These are phyloP conservation scores for Backusella australiensis DNA, from an alignment of 192 early-diverging fungal genomes.

Conservation along the genomic window DNA sequence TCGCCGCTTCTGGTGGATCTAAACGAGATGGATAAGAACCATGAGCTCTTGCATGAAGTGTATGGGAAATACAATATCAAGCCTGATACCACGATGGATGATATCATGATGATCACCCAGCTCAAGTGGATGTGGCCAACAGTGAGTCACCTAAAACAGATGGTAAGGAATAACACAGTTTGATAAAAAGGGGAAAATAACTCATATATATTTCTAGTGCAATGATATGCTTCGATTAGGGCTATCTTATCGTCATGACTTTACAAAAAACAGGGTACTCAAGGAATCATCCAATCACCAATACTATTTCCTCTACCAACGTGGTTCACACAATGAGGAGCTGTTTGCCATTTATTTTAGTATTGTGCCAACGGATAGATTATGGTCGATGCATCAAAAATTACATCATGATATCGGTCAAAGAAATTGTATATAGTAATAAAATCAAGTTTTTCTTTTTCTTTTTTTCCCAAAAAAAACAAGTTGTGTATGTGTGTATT, in stretches of 20 bases:
- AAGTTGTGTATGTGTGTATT: background rate
- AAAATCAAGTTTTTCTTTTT: background rate
- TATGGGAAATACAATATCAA: slow-evolving; percentile 7
- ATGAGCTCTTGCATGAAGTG: slow-evolving; percentile 15
- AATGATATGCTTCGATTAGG: background rate
- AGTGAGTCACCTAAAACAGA: background rate
- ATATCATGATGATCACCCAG: background rate
- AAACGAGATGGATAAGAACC: slow-evolving; percentile 19
- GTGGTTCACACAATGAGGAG: background rate
- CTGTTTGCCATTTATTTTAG: slow-evolving; percentile 22
- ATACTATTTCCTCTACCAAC: slow-evolving; percentile 15
- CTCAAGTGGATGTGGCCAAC: slow-evolving; percentile 13
- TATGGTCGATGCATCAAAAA: slow-evolving; percentile 29
- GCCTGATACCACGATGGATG: background rate
- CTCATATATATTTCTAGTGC: background rate
- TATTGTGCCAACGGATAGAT: background rate
- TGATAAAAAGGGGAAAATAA: too few species aligned
- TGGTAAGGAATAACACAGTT: background rate
- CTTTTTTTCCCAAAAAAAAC: background rate
- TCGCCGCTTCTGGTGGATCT: slow-evolving; percentile 26
- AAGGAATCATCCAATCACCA: background rate
- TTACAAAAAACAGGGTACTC: background rate
- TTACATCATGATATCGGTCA: slow-evolving; percentile 21
- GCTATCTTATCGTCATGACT: background rate
- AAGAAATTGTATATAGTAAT: slow-evolving; percentile 10